A percentile compares a stretch with the other conserved stretches of the same genome.
These are phyloP conservation scores for Populus euphratica DNA, from an alignment of 345 rosid genomes.

Conservation along the genomic window DNA sequence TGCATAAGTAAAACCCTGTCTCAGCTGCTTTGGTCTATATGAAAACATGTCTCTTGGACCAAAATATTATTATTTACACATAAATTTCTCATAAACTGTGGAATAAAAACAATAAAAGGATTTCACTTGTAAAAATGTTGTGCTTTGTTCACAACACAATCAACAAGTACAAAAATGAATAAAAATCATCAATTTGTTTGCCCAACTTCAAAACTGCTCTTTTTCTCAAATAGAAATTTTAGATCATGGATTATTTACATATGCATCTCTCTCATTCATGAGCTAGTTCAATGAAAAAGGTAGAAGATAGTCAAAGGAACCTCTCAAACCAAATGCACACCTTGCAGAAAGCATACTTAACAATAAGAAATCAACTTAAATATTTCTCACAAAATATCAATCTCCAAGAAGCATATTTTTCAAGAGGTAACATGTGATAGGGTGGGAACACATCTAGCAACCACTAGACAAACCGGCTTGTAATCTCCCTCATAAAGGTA, in stretches of 20 bases:
- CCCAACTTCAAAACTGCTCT: slow-evolving; percentile 2
- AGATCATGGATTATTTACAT: background rate
- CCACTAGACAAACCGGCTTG: background rate
- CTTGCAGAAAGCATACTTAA: background rate
- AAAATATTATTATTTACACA: background rate
- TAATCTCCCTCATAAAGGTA: background rate
- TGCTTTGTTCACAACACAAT: background rate
- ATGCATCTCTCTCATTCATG: background rate
- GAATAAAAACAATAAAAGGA: background rate
- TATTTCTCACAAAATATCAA: background rate
- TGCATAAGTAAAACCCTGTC: slow-evolving; percentile 35
- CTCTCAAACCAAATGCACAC: background rate
- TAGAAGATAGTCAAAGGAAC: background rate
- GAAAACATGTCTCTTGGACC: background rate
- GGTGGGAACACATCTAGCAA: background rate
- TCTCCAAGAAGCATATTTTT: background rate
- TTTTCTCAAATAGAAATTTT: background rate
- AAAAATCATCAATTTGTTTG: background rate
- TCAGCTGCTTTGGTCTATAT: slow-evolving; percentile 5
- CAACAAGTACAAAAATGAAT: background rate
- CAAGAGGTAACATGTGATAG: background rate
- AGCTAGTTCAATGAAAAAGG: background rate
- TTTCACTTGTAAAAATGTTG: background rate
- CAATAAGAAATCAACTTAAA: background rate
- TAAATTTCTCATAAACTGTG: background rate